Base-by-base conservation (phyloP, 345 rosid genomes). In the Salix purpurea region DNA sequence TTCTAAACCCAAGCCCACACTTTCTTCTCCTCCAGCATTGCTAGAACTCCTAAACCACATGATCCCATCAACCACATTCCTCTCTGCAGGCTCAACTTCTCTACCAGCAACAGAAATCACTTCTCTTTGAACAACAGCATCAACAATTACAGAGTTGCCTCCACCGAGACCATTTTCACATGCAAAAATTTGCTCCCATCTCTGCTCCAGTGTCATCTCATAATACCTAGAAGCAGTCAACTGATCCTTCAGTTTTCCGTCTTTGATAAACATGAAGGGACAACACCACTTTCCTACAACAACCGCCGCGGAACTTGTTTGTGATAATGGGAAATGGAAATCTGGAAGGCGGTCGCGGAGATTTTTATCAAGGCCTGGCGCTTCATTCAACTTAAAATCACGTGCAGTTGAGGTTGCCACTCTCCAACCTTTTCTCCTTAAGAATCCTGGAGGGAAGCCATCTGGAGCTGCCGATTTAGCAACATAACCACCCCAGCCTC, bases 231-330 rank as follows among this genome's bases (percentile, higher is more conserved):
- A 78, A 21, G 21, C 58, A 1, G 32, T 69, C 48, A 78, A 3
- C 67, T 78, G 81, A 1, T 78, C 73, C 46, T 78, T 24, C 23
- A 60, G 36, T 9, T 12, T 16, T 68, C 44, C 69, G 1, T 78
- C 81, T 42, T 44, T 73, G 18, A 78, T 68, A 11, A 78, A 78
- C 46, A 73, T 68, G 64, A 73, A 78, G 9, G 81, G 77, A 69
- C 19, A 40, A 12, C 44, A 78, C 81, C 81, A 78, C 34, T 68
- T 78, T 14, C 81, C 81, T 46, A 54, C 81, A 44, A 44, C 61
- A 18, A 58, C 65, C 15, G 77, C 15, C 1, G 21, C 11, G 6
- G 62, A 78, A n/a, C 56, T 42, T 24, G 2, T 30, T 23, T 73
- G 46, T 28, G 81, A 78, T 73, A 60, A 15, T 21, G 81, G 54